Percentiles rank a stretch among this genome's conserved stretches.
These are phyloP conservation scores for Golubevia pallescens DNA, from an alignment of 1,284 basidiomycete genomes.

Conservation along the genomic window DNA sequence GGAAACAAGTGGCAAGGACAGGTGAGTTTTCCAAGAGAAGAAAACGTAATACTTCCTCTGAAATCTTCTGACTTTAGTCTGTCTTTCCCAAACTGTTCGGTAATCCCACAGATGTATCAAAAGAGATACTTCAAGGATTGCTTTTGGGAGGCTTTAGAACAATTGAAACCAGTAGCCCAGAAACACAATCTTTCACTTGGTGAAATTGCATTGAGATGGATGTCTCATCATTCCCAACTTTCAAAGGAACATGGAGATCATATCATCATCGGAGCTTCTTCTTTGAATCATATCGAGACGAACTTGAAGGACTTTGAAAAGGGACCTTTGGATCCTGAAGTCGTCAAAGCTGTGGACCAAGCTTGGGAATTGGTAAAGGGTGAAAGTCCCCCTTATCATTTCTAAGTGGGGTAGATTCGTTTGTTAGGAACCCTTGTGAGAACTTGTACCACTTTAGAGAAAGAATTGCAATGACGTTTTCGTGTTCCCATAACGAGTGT, in stretches of 20 bases:
- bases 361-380: conserved; percentile 37
- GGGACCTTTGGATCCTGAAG: conserved; percentile 21
- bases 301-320: conserved; percentile 42
- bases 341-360: conserved; percentile 30
- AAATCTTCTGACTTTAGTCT: too few species aligned
- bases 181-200: conserved; percentile 20
- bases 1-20: conserved; percentile 22
- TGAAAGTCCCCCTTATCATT: neutral
- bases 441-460: too few species aligned
- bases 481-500: too few species aligned
- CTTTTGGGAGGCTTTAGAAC: conserved; percentile 36
- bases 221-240: conserved; percentile 37
- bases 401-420: neutral
- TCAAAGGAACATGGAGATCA: conserved; percentile 12
- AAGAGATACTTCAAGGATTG: conserved; percentile 37
- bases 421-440: too few species aligned
- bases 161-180: conserved; percentile 18
- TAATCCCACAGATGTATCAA: conserved; percentile 34
- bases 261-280: conserved; percentile 37
- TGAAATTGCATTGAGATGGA: conserved; percentile 38
- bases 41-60: too few species aligned
- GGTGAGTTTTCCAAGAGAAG: too few species aligned
- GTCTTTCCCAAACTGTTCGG: too few species aligned
- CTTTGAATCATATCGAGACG: conserved; percentile 28
- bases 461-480: too few species aligned